A percentile compares a stretch with the other conserved stretches of the same genome.
Conservation (phyloP, 495 filamentous ascomycete species). For the Acidomyces sp. region DNA sequence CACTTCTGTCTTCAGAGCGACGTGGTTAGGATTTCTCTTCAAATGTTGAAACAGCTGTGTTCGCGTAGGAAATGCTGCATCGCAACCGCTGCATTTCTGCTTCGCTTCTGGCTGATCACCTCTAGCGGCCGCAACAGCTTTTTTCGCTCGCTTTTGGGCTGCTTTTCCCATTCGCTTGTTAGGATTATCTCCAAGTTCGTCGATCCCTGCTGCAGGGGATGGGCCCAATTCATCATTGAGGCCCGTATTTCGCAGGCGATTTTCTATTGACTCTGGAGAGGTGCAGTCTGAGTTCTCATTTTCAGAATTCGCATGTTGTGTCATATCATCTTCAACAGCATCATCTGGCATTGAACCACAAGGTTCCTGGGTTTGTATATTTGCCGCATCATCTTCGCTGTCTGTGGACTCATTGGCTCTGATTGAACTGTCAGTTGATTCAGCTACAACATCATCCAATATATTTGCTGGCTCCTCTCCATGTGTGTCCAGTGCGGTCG, state of each 20-base stretch:
- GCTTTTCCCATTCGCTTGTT: slow-evolving; percentile 61
- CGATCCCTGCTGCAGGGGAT: background rate
- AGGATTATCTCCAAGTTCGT: background rate
- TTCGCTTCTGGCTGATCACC: slow-evolving; percentile 24
- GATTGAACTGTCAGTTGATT: slow-evolving; percentile 1
- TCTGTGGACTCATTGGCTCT: background rate
- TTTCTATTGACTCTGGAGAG: slow-evolving; percentile 22
- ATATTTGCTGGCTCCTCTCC: background rate
- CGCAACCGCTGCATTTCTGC: slow-evolving; percentile 49
- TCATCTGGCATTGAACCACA: too few species aligned
- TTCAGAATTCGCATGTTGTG: too few species aligned
- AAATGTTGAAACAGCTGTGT: slow-evolving; percentile 65
- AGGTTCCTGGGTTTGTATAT: slow-evolving; percentile 1
- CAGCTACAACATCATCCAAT: slow-evolving; percentile 3
- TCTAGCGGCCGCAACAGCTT: slow-evolving; percentile 42
- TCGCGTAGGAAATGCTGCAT: slow-evolving; percentile 48
- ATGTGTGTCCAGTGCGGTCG: background rate
- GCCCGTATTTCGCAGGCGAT: slow-evolving; percentile 15
- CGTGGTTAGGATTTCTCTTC: slow-evolving; percentile 29
- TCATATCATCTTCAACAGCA: too few species aligned
- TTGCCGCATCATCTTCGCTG: slow-evolving; percentile 12
- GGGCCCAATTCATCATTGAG: background rate
- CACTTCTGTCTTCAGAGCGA: slow-evolving; percentile 9
- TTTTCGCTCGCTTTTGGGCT: slow-evolving; percentile 75
- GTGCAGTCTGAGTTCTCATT: slow-evolving; percentile 25